Evolutionary conservation across 331 rosid genomes (phyloP).

Genomic region (Quercus phellos): DNA sequence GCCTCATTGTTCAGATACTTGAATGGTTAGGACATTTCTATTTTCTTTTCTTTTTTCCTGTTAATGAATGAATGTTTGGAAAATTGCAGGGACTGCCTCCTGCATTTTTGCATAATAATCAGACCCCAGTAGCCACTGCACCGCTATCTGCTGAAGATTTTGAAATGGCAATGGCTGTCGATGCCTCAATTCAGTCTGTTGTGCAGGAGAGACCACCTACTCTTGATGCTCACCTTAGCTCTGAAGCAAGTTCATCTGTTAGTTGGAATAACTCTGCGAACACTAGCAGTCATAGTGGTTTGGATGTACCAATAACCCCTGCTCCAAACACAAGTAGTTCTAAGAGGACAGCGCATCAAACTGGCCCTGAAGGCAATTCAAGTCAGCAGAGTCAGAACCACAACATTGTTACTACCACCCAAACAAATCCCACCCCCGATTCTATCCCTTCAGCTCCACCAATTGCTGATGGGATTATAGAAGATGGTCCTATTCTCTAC

Average conservation of each 20-base stretch:
- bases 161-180: constrained; percentile 64
- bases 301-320: constrained; percentile 28
- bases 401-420: constrained; percentile 18
- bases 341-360: constrained; percentile 28
- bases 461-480: constrained; percentile 28
- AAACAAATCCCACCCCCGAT: constrained; percentile 16
- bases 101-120: constrained; percentile 52
- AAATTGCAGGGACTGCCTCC: constrained; percentile 54
- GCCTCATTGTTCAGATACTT: background rate
- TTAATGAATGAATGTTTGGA: constrained; percentile 1
- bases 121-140: constrained; percentile 54
- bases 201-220: constrained; percentile 46
- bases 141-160: constrained; percentile 69
- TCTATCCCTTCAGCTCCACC: constrained; percentile 69
- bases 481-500: constrained; percentile 58
- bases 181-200: constrained; percentile 66
- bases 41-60: constrained; percentile 5
- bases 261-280: constrained; percentile 3
- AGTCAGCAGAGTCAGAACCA: constrained; percentile 23
- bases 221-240: constrained; percentile 35
- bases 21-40: background rate
- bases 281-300: constrained; percentile 30
- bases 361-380: constrained; percentile 26
- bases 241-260: constrained; percentile 58
- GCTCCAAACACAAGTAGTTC: constrained; percentile 15